Evolutionary conservation across 2,329 filamentous ascomycete species (phyloP).

Genomic region (Cladophialophora carrionii): DNA sequence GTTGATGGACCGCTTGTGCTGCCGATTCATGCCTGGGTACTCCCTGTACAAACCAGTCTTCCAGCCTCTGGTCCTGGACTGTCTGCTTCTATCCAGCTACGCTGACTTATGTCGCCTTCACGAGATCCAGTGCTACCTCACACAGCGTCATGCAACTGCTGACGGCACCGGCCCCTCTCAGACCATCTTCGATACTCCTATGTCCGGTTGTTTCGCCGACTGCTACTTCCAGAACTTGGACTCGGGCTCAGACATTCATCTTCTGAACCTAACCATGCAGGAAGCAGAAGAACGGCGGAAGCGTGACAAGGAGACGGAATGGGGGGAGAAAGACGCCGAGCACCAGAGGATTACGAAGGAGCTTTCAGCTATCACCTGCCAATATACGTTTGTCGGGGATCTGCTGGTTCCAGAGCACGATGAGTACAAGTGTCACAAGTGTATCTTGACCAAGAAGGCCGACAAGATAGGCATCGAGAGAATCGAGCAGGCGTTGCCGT

Average conservation of each 20-base stretch:
- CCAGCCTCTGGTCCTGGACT: slow-evolving; percentile 55
- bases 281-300: slow-evolving; percentile 43
- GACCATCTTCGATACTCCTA: slow-evolving; percentile 56
- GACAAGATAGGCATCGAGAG: slow-evolving; percentile 17
- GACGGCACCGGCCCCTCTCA: slow-evolving; percentile 26
- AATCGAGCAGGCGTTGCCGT: slow-evolving; percentile 25
- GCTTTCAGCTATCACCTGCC: slow-evolving; percentile 8
- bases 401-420: slow-evolving; percentile 11
- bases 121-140: slow-evolving; percentile 57
- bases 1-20: slow-evolving; percentile 57
- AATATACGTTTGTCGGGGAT: slow-evolving; percentile 8
- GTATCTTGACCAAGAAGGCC: slow-evolving; percentile 12
- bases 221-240: slow-evolving; percentile 49
- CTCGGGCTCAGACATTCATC: slow-evolving; percentile 37
- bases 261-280: slow-evolving; percentile 38
- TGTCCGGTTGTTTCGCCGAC: slow-evolving; percentile 51
- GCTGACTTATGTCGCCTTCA: slow-evolving; percentile 58
- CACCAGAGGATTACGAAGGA: slow-evolving; percentile 12
- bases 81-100: slow-evolving; percentile 55
- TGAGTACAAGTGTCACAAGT: slow-evolving; percentile 19
- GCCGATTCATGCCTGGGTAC: slow-evolving; percentile 53
- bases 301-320: slow-evolving; percentile 44
- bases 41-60: slow-evolving; percentile 58
- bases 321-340: slow-evolving; percentile 37
- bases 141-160: slow-evolving; percentile 2